Base-by-base conservation (phyloP, 2,329 filamentous ascomycete species). In the Leptographium flavum region DNA sequence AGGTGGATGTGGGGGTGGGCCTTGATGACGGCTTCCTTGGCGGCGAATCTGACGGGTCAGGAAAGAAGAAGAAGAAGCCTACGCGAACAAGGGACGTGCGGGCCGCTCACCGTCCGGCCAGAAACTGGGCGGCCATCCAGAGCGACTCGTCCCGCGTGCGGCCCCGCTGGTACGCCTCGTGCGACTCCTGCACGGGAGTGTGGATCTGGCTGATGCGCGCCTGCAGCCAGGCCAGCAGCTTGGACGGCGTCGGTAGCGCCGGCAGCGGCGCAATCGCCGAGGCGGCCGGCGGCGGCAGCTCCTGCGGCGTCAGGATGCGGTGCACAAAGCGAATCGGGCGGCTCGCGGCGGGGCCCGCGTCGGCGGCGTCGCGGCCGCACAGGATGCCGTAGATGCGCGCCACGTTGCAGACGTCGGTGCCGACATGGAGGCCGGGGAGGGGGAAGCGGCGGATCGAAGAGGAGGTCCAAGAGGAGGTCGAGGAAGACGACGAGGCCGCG, bases 341-440 rank as follows among this genome's bases (percentile, higher is more conserved):
- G 9, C 63, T 58, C 23, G 64, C 58, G 17, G 28, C 57, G 60
- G 28, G 6, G n/a, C 39, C 3, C 4, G 25, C 8, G 19, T 35
- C 15, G 1, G 46, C 31, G 2, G 39, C 31, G 3, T 19, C 5
- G 13, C 11, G 7, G 19, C 27, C 8, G 39, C 10, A 32, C 19
- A 90, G 60, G 43, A 87, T 66, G 19, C 61, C 59, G 49, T 67
- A 63, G 48, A 94, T 76, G 45, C 87, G 78, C 1, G 70, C 62
- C 47, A 87, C 72, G 47, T 71, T 70, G 60, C 84, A 87, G 46
- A 94, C 81, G 58, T 94, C 87, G 40, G 76, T 90, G 47, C 87
- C 87, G 43, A 94, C 66, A 41, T 71, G 70, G 14, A 90, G 57
- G 2, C 41, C 43, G 1, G 77, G 67, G n/a, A 77, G 67, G 1